Evolutionary conservation across 2,329 filamentous ascomycete genomes (phyloP).

Genomic region (Trichoderma gracile): DNA sequence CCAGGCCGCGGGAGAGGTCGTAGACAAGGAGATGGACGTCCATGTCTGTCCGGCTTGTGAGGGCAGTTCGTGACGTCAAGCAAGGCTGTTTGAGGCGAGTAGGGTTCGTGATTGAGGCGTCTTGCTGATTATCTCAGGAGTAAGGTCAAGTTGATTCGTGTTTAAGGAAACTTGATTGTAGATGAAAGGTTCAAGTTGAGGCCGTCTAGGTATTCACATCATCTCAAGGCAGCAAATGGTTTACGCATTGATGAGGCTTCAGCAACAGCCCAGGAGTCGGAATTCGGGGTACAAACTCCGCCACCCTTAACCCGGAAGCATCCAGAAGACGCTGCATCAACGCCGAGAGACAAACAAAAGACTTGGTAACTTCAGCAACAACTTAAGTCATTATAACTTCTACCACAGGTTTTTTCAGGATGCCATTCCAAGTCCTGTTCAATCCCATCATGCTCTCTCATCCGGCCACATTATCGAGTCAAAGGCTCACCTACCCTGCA

Average conservation of each 20-base stretch:
- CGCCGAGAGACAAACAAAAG: no score
- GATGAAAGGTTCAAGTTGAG: no score
- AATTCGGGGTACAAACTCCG: slow-evolving; percentile 10
- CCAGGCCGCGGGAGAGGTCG: slow-evolving; percentile 68
- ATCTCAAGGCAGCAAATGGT: slow-evolving; percentile 24
- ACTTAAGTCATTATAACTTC: no score
- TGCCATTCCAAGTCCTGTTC: neutral
- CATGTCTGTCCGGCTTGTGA: slow-evolving; percentile 49
- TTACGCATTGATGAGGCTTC: slow-evolving; percentile 25
- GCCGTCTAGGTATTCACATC: neutral
- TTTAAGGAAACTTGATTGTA: no score
- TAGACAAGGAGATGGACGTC: slow-evolving; percentile 78
- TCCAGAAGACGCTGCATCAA: neutral
- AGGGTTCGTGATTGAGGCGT: no score
- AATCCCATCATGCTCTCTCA: neutral
- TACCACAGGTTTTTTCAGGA: no score
- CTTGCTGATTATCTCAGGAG: no score
- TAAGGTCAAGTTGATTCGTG: no score
- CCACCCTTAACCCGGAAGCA: neutral
- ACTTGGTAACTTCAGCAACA: no score
- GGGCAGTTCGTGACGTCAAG: no score
- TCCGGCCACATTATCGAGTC: neutral
- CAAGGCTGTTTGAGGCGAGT: no score
- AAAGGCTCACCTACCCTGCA: slow-evolving; percentile 13
- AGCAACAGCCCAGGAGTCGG: neutral